Percentiles rank a stretch among this genome's conserved stretches.
Evolutionary conservation across 495 filamentous ascomycete genomes (phyloP).

Genomic region (Neurospora sp.): DNA sequence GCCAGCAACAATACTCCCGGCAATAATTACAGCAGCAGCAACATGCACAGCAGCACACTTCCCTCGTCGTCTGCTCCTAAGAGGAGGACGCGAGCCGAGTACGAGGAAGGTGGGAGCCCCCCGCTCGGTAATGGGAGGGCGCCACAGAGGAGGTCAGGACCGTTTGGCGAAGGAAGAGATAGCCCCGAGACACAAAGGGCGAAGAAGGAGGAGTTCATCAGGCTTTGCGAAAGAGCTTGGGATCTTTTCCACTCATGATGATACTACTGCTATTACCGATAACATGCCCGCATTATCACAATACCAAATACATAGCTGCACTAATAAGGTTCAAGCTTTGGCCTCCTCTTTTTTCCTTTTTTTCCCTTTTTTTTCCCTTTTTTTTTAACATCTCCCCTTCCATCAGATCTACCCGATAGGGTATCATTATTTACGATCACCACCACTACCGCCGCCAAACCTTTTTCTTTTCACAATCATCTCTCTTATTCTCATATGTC

Average conservation of each 20-base stretch:
- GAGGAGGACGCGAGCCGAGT: conserved; percentile 74
- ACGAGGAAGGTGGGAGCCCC: conserved; percentile 78
- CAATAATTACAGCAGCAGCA: conserved; percentile 4
- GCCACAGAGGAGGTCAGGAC: conserved; percentile 50
- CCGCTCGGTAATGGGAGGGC: conserved; percentile 55
- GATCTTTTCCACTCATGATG: conserved; percentile 92
- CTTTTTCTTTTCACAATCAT: background rate
- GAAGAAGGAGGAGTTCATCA: conserved; percentile 93
- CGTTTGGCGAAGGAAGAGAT: conserved; percentile 68
- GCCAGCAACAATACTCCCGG: conserved; percentile 27
- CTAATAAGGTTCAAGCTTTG: background rate
- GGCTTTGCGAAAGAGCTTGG: conserved; percentile 82
- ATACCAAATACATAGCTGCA: background rate
- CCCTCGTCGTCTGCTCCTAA: conserved; percentile 24
- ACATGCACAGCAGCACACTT: background rate
- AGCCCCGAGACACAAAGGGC: conserved; percentile 72
- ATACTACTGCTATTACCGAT: background rate
- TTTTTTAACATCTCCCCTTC: background rate
- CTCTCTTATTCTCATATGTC: background rate
- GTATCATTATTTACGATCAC: background rate
- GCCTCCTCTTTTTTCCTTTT: background rate
- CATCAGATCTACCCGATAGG: background rate
- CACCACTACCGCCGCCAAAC: background rate
- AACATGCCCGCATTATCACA: background rate
- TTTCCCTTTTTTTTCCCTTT: background rate